Evolutionary conservation across 306 rosid species (phyloP), one percentile per base, ranked within the genome.

Genomic region (Cicer cuneatum): DNA sequence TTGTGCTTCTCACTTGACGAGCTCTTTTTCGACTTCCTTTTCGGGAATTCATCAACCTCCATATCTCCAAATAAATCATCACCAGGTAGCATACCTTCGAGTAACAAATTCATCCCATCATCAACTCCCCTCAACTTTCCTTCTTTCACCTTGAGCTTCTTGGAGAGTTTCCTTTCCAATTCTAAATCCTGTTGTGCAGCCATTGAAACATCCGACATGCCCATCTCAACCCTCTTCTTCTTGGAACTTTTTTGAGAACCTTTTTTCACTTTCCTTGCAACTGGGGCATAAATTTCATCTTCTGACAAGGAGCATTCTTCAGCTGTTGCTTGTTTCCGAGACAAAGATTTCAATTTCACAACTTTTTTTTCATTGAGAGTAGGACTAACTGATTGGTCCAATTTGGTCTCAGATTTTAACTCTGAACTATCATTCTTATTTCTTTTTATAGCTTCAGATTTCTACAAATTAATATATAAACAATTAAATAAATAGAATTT

Each of bases 61-160:
- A 58, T 82, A 40, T 81, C 86, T 56, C 68, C 87, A 0, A 68
- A 10, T 57, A 83, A 87, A 80, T 87, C 87, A 76, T 67, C 14
- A 35, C 13, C 47, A 46, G 89, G 77, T 1, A 83, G 13, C 75
- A 86, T 63, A 58, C 92, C 93, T 60, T 80, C 88, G 6, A 94
- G 87, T 7, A 94, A 71, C 8, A 83, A 10, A 76, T 87, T 88
- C 69, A 94, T 66, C 43, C 89, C 92, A 74, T 85, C 93, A 79
- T 91, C 94, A 48, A 75, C 74, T 29, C 96, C 96, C 81, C 89
- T 72, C 77, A 94, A 74, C 71, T 72, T 91, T 42, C 98, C 97
- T 68, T 63, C 80, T 76, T 87, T 94, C 75, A 91, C 90, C 86
- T 87, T 94, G 29, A 94, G 95, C 83, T 84, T 94, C 84, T 94